Base-by-base conservation (phyloP, 2,329 filamentous ascomycete species). In the Neurospora sp. region DNA sequence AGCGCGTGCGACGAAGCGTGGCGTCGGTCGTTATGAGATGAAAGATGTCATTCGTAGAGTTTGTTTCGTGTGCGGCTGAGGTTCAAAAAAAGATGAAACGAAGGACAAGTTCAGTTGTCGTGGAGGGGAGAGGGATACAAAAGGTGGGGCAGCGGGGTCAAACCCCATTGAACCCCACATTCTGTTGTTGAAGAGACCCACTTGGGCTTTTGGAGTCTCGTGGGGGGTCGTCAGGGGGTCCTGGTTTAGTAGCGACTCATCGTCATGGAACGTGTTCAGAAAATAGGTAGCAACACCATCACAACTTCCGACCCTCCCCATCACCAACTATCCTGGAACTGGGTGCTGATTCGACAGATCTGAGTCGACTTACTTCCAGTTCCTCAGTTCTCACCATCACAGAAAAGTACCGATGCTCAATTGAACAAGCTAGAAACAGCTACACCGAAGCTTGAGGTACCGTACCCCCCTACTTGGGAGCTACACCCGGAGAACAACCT, bases 201-300 rank as follows among this genome's bases (percentile, higher is more conserved):
- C 52, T 62, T 62, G 23, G 13, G 28, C 23, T 62, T 23, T 62
- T 62, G 52, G 52, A 62, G 52, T 33, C 52, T 28, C 28, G 28
- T 28, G 28, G 28, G 3, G 28, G 46, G 19, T 52, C 19, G 13
- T 52, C 46, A 52, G 19, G 46, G 52, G 52, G 15, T 62, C 52
- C 52, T 62, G 52, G 52, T 62, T 62, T 28, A 28, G 19, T 33
- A 33, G 28, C 28, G 46, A 23, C 17, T 62, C 52, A 33, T 62
- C 52, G 52, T 62, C 28, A 62, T 62, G 52, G 71, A 72, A 70
- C 71, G 71, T 72, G 71, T 72, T 72, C 68, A 28, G 62, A 68
- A 71, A 67, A 39, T 17, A 23, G 23, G 23, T 28, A 28, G 39
- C 36, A 33, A 33, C 38, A 39, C 39, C 19, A 23, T 17, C 66